Evolutionary conservation across 805 yeast species (phyloP), one percentile per base, ranked within the genome.

Genomic region (Saturnispora hagleri): DNA sequence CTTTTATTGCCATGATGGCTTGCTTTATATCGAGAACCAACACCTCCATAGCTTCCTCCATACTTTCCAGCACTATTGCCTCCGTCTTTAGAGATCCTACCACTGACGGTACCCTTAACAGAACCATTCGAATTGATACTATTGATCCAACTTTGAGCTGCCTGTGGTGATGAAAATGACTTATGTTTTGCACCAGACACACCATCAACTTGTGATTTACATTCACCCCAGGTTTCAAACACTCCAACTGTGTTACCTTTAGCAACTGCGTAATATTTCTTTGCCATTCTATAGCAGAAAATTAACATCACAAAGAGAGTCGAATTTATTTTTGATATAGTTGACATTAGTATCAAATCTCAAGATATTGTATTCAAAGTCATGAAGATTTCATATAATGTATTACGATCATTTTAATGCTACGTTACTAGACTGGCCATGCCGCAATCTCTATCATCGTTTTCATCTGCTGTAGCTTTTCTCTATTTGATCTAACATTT

Each of bases 211-310:
- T 79, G 77, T 0, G 57, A 56, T 50, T 74, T 69, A 52, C 84
- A 80, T 4, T 73, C 79, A 1, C 63, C 61, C 96, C 96, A 89
- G 18, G 65, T 64, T 7, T 51, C 57, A 64, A 68, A 88, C 1
- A 88, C 70, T 0, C 95, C 96, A 1, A 67, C 60, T 2, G 54
- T 51, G 17, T 80, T 67, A 1, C 89, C 88, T 4, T 64, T 68
- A 28, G 67, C 71, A 1, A 82, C 86, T 0, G 84, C 86, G 57
- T 81, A 82, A 36, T 51, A 60, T 36, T 60, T 60, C 53, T 50
- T 57, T 5, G 47, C 51, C 51, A 49, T 49, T 17, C 22, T 40
- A 10, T 15, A 22, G 22, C 5, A 41, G 28, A 22, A 8, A 24
- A 9, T 24, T 17, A 27, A n/a, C 17, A 41, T 7, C 24, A 38